Evolutionary conservation across 805 yeast species (phyloP), one percentile per base, ranked within the genome.

Genomic region (Yamadazyma ubonensis): DNA sequence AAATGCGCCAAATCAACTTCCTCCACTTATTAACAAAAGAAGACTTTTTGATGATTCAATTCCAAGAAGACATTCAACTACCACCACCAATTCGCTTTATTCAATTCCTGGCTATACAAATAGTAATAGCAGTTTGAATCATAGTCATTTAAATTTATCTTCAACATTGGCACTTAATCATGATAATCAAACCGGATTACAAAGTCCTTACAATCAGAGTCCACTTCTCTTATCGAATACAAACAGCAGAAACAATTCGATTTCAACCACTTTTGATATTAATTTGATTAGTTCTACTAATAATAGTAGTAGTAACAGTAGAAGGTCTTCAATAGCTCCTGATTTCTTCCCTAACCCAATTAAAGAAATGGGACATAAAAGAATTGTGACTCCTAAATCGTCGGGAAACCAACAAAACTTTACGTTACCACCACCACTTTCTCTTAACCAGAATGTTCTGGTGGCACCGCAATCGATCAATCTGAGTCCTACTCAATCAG

Each of bases 291-390:
- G 46, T 33, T 59, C 61, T 6, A 53, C 54, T 21, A 53, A 57
- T 23, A 54, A 51, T 36, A 57, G 67, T 8, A 54, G 58, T 5
- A 29, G 50, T 18, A 54, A 48, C 29, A 62, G 69, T 38, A 57
- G 76, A 48, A 61, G 73, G 38, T 65, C 73, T 6, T 65, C 72
- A 3, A 48, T 67, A 33, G 73, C 71, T 3, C 73, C 67, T 6
- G 76, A 71, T 42, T 54, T 66, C 36, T 69, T 67, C 55, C 72
- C 73, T 5, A 67, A 62, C 44, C 69, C 70, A 7, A 46, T 60
- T 34, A 57, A 55, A 36, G 58, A 53, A 16, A 25, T 39, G 11
- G 35, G 43, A 23, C 64, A 59, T 38, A 60, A 61, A 40, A 46
- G 65, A 30, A 61, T 53, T 33, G 33, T 56, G 3, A 56, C 65